phyloP scores from a whole-genome alignment of 2,329 filamentous ascomycete species.

The Curvularia sp. region DNA sequence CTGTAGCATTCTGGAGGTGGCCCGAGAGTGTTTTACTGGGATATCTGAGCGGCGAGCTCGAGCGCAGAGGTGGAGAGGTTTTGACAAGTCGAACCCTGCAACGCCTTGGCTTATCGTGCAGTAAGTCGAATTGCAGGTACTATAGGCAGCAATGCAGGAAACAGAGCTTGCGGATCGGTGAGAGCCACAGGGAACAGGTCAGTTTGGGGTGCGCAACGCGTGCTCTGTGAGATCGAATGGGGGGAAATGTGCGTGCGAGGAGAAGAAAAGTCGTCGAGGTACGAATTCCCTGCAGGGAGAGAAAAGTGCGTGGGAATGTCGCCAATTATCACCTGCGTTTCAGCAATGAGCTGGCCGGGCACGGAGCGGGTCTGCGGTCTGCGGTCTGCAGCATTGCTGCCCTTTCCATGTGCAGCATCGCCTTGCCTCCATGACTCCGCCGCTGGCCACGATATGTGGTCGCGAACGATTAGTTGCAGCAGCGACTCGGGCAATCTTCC shows the following conservation, averaged over 20 bases:
- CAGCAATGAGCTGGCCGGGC: conserved; percentile 47
- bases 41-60: conserved; percentile 44
- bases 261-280: conserved; percentile 42
- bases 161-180: conserved; percentile 42
- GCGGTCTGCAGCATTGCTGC: conserved; percentile 48
- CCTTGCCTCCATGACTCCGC: conserved; percentile 43
- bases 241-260: conserved; percentile 31
- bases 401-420: conserved; percentile 41
- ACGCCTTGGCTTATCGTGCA: conserved; percentile 51
- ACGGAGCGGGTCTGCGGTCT: conserved; percentile 50
- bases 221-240: conserved; percentile 41
- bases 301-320: conserved; percentile 41
- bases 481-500: conserved; percentile 48
- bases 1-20: conserved; percentile 52
- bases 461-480: conserved; percentile 48
- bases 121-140: conserved; percentile 35
- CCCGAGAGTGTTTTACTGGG: conserved; percentile 40
- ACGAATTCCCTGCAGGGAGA: conserved; percentile 43
- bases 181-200: conserved; percentile 47
- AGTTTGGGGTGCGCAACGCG: conserved; percentile 35
- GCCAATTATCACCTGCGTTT: conserved; percentile 50
- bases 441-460: conserved; percentile 45
- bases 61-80: conserved; percentile 45
- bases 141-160: conserved; percentile 53
- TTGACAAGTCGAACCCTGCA: conserved; percentile 51